Percentiles rank a stretch among this genome's conserved stretches.
phyloP scores from a whole-genome alignment of 768 basidiomycete genomes.

The Serendipita sp. region DNA sequence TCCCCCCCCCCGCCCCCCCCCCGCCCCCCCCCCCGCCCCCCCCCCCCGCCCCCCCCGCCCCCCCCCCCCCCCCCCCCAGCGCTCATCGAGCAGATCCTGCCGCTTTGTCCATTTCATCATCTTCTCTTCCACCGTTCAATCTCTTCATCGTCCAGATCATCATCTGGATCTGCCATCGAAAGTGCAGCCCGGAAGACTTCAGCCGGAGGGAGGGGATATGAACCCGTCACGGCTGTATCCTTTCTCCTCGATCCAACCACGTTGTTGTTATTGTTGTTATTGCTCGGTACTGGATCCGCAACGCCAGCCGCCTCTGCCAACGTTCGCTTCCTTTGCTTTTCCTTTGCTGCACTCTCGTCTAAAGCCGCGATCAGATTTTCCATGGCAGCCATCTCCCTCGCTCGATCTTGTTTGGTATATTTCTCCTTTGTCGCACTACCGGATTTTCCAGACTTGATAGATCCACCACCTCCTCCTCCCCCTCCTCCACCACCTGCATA shows the following conservation, averaged over 20 bases:
- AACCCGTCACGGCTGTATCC: neutral
- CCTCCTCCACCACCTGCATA: neutral
- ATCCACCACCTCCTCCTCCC: neutral
- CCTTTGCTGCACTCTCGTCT: neutral
- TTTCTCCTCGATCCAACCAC: neutral
- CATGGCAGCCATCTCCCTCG: slow-evolving; percentile 5
- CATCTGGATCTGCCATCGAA: neutral
- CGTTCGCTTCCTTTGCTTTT: neutral
- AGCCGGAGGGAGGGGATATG: neutral
- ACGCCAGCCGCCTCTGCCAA: neutral
- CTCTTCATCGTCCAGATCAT: neutral
- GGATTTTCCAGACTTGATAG: neutral
- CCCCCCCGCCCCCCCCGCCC: too few relatives aligned
- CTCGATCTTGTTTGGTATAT: slow-evolving; percentile 3
- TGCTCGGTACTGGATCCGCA: neutral
- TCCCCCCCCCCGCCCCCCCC: too few relatives aligned
- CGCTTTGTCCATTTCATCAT: neutral
- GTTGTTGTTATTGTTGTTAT: too few relatives aligned
- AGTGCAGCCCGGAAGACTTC: neutral
- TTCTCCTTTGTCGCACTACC: neutral
- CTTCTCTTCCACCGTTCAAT: neutral
- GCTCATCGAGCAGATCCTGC: too few relatives aligned
- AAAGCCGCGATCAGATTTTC: neutral
- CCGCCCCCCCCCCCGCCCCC: too few relatives aligned
- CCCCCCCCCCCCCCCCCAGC: too few relatives aligned